Conservation (phyloP, 1,284 basidiomycete species). For the Puccinia triticina region DNA sequence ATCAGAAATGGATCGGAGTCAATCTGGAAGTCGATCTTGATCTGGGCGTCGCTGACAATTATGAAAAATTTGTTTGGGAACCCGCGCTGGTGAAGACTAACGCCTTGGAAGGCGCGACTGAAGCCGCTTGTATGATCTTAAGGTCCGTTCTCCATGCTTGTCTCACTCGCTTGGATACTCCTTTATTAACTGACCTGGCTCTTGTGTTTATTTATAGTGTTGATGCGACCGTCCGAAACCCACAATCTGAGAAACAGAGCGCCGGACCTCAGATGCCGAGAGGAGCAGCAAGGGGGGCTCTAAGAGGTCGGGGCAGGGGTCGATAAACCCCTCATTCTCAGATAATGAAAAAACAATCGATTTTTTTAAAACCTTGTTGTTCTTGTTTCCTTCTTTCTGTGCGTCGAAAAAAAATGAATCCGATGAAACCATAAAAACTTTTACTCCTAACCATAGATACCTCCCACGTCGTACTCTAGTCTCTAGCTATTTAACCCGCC, state of each 20-base stretch:
- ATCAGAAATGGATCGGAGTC: slow-evolving; percentile 85
- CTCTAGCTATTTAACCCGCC: too few species aligned
- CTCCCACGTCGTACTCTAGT: too few species aligned
- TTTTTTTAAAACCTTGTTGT: slow-evolving; percentile 4
- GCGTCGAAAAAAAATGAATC: too few species aligned
- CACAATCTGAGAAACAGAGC: slow-evolving; percentile 65
- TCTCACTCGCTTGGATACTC: neutral
- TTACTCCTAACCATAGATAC: too few species aligned
- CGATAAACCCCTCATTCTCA: slow-evolving; percentile 37
- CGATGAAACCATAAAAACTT: too few species aligned
- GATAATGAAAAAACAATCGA: neutral
- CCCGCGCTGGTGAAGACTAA: slow-evolving; percentile 94
- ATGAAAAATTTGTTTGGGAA: slow-evolving; percentile 97
- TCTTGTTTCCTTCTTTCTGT: neutral
- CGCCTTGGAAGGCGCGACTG: slow-evolving; percentile 88
- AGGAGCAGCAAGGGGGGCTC: slow-evolving; percentile 76
- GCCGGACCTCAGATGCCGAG: slow-evolving; percentile 80
- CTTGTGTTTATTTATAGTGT: slow-evolving; percentile 65
- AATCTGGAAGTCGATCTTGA: slow-evolving; percentile 81
- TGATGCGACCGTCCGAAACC: slow-evolving; percentile 91
- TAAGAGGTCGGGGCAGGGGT: slow-evolving; percentile 79
- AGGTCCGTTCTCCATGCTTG: slow-evolving; percentile 53
- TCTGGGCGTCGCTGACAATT: slow-evolving; percentile 83
- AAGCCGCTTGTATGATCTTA: slow-evolving; percentile 92
- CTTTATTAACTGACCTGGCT: neutral